Evolutionary conservation across 208 protist species (phyloP).

Genomic region (Trypanosoma caninum): DNA sequence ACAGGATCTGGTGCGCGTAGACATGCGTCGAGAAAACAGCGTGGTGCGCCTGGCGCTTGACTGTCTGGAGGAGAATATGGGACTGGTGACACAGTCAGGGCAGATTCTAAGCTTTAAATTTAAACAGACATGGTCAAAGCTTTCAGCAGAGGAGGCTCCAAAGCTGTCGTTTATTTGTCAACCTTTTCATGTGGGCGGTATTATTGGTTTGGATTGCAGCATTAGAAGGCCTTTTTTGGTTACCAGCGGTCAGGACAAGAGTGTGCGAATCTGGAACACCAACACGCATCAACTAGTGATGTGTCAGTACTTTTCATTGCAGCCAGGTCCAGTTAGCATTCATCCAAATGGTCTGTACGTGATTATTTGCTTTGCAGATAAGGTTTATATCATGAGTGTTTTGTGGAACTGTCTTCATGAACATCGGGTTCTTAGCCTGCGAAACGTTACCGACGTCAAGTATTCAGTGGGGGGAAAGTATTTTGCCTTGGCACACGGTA

Average conservation of each 20-base stretch:
- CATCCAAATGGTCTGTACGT: constrained; percentile 94
- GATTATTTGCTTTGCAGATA: constrained; percentile 94
- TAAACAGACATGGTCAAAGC: constrained; percentile 36
- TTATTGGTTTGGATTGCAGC: constrained; percentile 91
- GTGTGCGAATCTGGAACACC: constrained; percentile 96
- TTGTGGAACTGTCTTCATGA: constrained; percentile 91
- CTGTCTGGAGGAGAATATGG: constrained; percentile 63
- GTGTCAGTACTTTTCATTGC: constrained; percentile 78
- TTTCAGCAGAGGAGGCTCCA: constrained; percentile 25
- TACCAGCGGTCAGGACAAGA: constrained; percentile 90
- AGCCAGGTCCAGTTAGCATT: constrained; percentile 88
- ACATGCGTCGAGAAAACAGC: constrained; percentile 25
- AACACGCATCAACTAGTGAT: constrained; percentile 85
- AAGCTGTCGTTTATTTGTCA: constrained; percentile 53
- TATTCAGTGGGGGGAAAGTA: constrained; percentile 94
- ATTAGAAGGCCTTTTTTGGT: constrained; percentile 94
- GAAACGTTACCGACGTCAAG: constrained; percentile 80
- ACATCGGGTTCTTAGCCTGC: constrained; percentile 85
- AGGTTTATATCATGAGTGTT: constrained; percentile 93
- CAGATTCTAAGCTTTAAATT: constrained; percentile 67
- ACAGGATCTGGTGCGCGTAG: constrained; percentile 3
- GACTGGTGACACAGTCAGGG: constrained; percentile 49
- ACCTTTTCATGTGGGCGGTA: constrained; percentile 75
- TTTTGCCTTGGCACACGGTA: constrained; percentile 92
- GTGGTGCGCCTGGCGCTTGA: constrained; percentile 62